Percentiles rank a stretch among this genome's conserved stretches.
Evolutionary conservation across 2,329 filamentous ascomycete genomes (phyloP).

Genomic region (Epichloe aotearoae): DNA sequence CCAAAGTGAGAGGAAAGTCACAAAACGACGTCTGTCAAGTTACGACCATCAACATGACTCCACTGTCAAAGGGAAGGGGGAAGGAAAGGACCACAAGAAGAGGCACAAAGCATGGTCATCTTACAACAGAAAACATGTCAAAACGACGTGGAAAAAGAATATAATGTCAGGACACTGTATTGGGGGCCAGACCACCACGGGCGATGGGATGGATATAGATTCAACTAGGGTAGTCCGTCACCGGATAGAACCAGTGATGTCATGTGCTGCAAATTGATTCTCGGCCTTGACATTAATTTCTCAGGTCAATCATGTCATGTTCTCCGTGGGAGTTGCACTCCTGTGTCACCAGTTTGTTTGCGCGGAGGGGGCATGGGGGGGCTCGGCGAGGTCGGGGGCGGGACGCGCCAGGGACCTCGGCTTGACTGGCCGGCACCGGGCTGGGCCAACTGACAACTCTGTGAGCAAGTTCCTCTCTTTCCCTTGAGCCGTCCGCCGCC

Average conservation of each 20-base stretch:
- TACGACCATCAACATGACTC: too few relatives aligned
- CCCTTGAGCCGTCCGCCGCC: too few relatives aligned
- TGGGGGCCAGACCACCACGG: constrained; percentile 8
- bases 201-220: constrained; percentile 25
- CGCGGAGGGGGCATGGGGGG: too few relatives aligned
- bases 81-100: constrained; percentile 6
- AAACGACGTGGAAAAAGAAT: constrained; percentile 13
- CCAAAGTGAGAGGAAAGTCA: too few relatives aligned
- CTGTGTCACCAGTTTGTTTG: neutral
- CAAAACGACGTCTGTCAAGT: too few relatives aligned
- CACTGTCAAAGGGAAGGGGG: neutral
- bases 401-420: too few relatives aligned
- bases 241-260: constrained; percentile 20
- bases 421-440: too few relatives aligned
- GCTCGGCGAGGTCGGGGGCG: too few relatives aligned
- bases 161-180: constrained; percentile 10
- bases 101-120: constrained; percentile 7
- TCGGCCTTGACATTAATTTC: neutral
- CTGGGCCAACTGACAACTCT: too few relatives aligned
- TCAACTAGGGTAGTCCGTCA: constrained; percentile 25
- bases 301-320: neutral
- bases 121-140: constrained; percentile 1
- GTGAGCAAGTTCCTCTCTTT: too few relatives aligned
- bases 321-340: neutral
- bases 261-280: constrained; percentile 4